Conservation (phyloP, 306 rosid species). For the Dryas drummondii region DNA sequence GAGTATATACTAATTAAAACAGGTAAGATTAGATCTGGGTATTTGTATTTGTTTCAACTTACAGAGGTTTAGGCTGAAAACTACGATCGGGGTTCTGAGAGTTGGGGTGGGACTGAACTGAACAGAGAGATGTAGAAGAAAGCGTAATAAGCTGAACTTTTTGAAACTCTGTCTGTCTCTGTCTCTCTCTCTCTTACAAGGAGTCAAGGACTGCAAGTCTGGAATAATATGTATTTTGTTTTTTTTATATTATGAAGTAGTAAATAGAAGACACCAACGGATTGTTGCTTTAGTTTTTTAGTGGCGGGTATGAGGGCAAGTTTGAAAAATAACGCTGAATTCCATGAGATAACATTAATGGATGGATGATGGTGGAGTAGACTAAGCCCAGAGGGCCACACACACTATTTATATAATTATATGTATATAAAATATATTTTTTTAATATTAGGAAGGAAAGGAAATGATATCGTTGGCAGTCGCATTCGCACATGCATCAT, state of each 20-base stretch:
- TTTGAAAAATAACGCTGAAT: conserved; percentile 92
- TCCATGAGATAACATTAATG: conserved; percentile 55
- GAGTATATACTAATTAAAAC: not conserved
- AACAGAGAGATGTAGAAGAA: not conserved
- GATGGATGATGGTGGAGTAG: conserved; percentile 34
- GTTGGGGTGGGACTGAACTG: not conserved
- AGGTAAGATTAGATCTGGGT: conserved; percentile 27
- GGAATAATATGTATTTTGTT: not conserved
- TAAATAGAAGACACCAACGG: conserved; percentile 31
- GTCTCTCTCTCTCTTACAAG: not conserved
- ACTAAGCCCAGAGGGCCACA: conserved; percentile 39
- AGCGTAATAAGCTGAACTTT: not conserved
- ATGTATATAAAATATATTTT: not conserved
- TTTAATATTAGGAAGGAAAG: not conserved
- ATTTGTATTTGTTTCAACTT: conserved; percentile 14
- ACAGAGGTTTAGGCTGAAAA: conserved; percentile 3
- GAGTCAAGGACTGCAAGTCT: conserved; percentile 13
- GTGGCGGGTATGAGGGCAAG: conserved; percentile 91
- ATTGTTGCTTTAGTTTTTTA: conserved; percentile 36
- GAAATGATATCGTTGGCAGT: not conserved
- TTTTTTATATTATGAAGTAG: not conserved
- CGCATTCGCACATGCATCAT: not conserved
- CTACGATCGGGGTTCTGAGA: conserved; percentile 6
- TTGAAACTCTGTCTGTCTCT: conserved; percentile 6
- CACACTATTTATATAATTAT: conserved; percentile 21